A percentile compares a stretch with the other conserved stretches of the same genome.
Evolutionary conservation across 2,329 filamentous ascomycete genomes (phyloP).

Genomic region (Didymella arachidicola): DNA sequence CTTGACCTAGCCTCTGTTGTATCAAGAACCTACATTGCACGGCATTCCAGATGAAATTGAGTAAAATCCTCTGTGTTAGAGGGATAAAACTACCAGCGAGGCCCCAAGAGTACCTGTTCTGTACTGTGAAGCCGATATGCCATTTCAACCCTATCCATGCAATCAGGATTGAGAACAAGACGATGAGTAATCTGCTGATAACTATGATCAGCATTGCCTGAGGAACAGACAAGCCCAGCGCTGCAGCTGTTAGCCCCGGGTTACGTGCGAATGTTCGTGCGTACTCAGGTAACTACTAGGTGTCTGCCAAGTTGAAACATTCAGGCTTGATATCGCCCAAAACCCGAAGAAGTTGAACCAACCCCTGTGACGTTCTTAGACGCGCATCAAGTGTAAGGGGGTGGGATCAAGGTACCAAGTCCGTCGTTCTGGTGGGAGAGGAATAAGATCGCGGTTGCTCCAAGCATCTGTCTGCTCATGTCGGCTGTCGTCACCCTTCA

Average conservation of each 20-base stretch:
- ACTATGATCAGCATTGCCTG: constrained; percentile 60
- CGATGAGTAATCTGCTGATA: constrained; percentile 54
- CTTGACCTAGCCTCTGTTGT: neutral
- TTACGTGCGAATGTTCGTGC: neutral
- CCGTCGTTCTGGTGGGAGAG: constrained; percentile 48
- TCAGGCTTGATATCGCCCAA: constrained; percentile 52
- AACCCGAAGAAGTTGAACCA: constrained; percentile 56
- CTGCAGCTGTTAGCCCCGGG: constrained; percentile 25
- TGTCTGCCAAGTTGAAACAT: constrained; percentile 58
- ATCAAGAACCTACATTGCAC: constrained; percentile 53
- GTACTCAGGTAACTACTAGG: constrained; percentile 57
- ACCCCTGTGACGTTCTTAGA: constrained; percentile 7
- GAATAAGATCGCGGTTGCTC: constrained; percentile 51
- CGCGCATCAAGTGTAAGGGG: neutral
- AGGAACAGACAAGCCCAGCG: constrained; percentile 57
- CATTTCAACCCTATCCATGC: constrained; percentile 59
- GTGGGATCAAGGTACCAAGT: constrained; percentile 42
- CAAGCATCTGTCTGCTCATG: constrained; percentile 58
- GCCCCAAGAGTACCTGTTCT: constrained; percentile 61
- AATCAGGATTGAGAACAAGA: constrained; percentile 55
- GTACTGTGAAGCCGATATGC: constrained; percentile 61
- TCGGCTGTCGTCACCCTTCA: constrained; percentile 52
- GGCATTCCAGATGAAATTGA: constrained; percentile 62
- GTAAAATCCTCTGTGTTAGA: constrained; percentile 56
- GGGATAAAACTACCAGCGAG: constrained; percentile 60